Percentiles rank a stretch among this genome's conserved stretches.
Evolutionary conservation across 257 asterid genomes (phyloP).

Genomic region (Striga asiatica): DNA sequence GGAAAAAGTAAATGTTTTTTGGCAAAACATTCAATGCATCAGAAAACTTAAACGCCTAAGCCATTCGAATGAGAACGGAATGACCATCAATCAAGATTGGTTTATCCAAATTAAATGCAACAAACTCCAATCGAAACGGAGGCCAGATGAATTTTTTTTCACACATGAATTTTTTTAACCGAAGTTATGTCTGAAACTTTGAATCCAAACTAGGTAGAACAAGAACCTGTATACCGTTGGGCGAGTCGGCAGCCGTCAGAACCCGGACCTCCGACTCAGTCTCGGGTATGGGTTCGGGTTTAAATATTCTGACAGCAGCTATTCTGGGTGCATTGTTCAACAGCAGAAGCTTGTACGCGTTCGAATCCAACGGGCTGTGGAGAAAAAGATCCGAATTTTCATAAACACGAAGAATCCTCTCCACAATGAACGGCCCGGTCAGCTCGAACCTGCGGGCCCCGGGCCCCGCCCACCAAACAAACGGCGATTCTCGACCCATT

Average conservation of each 20-base stretch:
- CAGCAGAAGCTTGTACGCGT: constrained; percentile 55
- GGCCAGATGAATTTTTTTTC: too few relatives aligned
- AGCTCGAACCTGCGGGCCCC: constrained; percentile 93
- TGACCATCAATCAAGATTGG: background rate
- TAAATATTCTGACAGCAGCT: constrained; percentile 55
- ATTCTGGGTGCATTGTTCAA: constrained; percentile 65
- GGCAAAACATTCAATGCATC: background rate
- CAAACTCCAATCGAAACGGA: background rate
- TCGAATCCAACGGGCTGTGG: constrained; percentile 67
- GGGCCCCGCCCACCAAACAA: constrained; percentile 95
- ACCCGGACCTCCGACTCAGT: constrained; percentile 58
- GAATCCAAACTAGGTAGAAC: background rate
- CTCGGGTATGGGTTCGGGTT: constrained; percentile 38
- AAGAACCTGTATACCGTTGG: constrained; percentile 86
- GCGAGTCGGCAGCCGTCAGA: constrained; percentile 65
- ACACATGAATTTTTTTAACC: too few relatives aligned
- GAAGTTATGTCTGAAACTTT: background rate
- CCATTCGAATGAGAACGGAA: background rate
- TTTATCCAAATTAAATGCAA: background rate
- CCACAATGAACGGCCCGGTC: constrained; percentile 80
- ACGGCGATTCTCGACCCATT: constrained; percentile 64
- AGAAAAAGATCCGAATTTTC: constrained; percentile 65
- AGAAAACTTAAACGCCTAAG: background rate
- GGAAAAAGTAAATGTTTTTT: constrained; percentile 10
- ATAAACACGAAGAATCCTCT: constrained; percentile 48